Percentiles rank a stretch among this genome's conserved stretches.
These are phyloP conservation scores for Spathaspora hagerdaliae DNA, from an alignment of 805 yeast species.

Conservation along the genomic window DNA sequence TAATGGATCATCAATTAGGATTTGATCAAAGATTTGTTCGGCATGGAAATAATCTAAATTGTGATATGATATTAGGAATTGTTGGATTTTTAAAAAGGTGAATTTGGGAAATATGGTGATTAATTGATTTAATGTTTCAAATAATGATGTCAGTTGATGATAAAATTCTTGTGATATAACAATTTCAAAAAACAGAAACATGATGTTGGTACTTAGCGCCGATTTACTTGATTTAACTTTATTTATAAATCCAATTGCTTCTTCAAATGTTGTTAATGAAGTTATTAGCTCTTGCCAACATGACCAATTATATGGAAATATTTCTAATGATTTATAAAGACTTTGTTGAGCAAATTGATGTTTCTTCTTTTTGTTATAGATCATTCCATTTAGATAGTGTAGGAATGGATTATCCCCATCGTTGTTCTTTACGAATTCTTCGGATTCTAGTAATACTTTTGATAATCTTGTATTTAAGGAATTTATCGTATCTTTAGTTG, in stretches of 20 bases:
- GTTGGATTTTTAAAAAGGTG: conserved; percentile 71
- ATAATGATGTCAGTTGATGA: conserved; percentile 55
- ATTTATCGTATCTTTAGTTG: conserved; percentile 15
- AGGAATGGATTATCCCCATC: conserved; percentile 49
- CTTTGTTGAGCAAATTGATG: conserved; percentile 55
- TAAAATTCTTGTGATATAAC: conserved; percentile 74
- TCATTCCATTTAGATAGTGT: conserved; percentile 67
- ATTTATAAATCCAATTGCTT: conserved; percentile 43
- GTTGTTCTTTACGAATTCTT: conserved; percentile 27
- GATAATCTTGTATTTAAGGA: conserved; percentile 29
- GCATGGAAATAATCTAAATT: conserved; percentile 82
- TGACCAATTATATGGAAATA: conserved; percentile 88
- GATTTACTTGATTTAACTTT: conserved; percentile 34
- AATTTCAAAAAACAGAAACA: conserved; percentile 57
- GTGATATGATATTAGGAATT: conserved; percentile 78
- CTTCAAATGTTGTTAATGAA: conserved; percentile 58
- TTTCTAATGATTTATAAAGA: conserved; percentile 55
- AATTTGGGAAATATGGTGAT: conserved; percentile 64
- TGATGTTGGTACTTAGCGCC: conserved; percentile 23
- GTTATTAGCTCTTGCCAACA: conserved; percentile 81
- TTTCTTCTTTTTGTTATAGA: conserved; percentile 61
- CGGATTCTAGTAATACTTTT: conserved; percentile 38
- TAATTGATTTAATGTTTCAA: conserved; percentile 47
- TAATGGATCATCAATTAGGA: conserved; percentile 72
- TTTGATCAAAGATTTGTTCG: conserved; percentile 71